These are phyloP conservation scores for Malassezia yamatoensis DNA, from an alignment of 1,284 basidiomycete genomes.

Conservation along the genomic window DNA sequence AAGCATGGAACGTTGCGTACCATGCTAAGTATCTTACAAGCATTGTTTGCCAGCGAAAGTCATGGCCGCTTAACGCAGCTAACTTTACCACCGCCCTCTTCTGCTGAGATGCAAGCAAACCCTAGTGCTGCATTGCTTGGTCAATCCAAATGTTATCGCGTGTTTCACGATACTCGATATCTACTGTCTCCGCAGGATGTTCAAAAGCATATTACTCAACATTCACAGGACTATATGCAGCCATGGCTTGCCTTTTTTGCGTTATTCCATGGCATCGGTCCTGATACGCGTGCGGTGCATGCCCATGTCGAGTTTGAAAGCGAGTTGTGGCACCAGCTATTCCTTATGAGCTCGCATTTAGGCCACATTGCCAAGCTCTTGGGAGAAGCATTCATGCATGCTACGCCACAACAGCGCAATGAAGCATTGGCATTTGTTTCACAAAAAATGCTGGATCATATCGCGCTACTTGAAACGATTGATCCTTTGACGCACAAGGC, in stretches of 20 bases:
- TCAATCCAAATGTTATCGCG: slow-evolving; percentile 37
- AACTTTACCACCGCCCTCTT: slow-evolving; percentile 26
- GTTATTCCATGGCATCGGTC: slow-evolving; percentile 39
- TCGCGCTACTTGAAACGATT: slow-evolving; percentile 18
- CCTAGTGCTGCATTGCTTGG: slow-evolving; percentile 29
- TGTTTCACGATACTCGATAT: slow-evolving; percentile 45
- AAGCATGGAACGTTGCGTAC: slow-evolving; percentile 27
- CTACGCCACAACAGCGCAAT: slow-evolving; percentile 57
- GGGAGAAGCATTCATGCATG: slow-evolving; percentile 47
- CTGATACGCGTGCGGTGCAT: slow-evolving; percentile 32
- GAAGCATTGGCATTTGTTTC: slow-evolving; percentile 62
- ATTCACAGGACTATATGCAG: slow-evolving; percentile 23
- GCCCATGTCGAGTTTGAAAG: slow-evolving; percentile 46
- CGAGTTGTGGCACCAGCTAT: slow-evolving; percentile 44
- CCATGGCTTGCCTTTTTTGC: slow-evolving; percentile 31
- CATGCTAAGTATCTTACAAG: slow-evolving; percentile 34
- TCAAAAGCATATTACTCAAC: slow-evolving; percentile 29
- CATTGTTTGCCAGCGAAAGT: slow-evolving; percentile 33
- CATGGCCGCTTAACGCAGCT: slow-evolving; percentile 17
- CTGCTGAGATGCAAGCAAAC: slow-evolving; percentile 25
- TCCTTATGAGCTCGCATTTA: slow-evolving; percentile 41
- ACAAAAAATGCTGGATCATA: slow-evolving; percentile 55
- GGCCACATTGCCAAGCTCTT: slow-evolving; percentile 37
- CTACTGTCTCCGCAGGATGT: slow-evolving; percentile 38
- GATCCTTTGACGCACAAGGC: slow-evolving; percentile 58